phyloP scores from a whole-genome alignment of 2,329 filamentous ascomycete genomes.

The Elsinoe necatrix region DNA sequence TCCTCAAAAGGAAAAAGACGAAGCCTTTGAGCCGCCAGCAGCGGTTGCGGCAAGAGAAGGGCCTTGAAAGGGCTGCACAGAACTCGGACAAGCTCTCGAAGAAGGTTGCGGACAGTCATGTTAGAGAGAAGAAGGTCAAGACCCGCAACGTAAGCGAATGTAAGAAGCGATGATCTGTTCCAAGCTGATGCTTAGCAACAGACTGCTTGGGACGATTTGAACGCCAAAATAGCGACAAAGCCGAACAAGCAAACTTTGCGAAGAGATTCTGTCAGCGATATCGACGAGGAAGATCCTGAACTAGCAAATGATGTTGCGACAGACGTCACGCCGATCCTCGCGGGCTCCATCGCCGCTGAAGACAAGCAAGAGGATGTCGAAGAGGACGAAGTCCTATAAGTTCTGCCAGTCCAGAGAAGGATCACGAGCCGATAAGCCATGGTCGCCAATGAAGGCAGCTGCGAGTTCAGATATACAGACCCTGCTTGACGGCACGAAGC shows the following conservation, averaged over 20 bases:
- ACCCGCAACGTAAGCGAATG: slow-evolving; percentile 33
- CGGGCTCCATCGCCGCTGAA: neutral
- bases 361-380: slow-evolving; percentile 9
- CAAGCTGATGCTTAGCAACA: neutral
- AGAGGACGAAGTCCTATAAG: slow-evolving; percentile 17
- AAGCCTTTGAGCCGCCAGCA: slow-evolving; percentile 47
- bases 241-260: neutral
- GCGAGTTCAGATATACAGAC: neutral
- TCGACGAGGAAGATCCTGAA: neutral
- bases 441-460: neutral
- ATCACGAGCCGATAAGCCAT: neutral
- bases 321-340: neutral
- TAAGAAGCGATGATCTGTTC: neutral
- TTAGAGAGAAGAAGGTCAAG: slow-evolving; percentile 41
- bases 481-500: too few relatives aligned
- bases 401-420: neutral
- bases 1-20: slow-evolving; percentile 58
- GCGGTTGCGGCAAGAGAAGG: slow-evolving; percentile 45
- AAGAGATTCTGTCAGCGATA: neutral
- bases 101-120: slow-evolving; percentile 47
- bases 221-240: slow-evolving; percentile 21
- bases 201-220: slow-evolving; percentile 29
- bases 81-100: slow-evolving; percentile 47
- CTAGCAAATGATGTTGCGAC: slow-evolving; percentile 1
- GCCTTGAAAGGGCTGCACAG: slow-evolving; percentile 47